A percentile compares a stretch with the other conserved stretches of the same genome.
Conservation (phyloP, 73 alveolate genomes). For the Uronychia setigera region DNA sequence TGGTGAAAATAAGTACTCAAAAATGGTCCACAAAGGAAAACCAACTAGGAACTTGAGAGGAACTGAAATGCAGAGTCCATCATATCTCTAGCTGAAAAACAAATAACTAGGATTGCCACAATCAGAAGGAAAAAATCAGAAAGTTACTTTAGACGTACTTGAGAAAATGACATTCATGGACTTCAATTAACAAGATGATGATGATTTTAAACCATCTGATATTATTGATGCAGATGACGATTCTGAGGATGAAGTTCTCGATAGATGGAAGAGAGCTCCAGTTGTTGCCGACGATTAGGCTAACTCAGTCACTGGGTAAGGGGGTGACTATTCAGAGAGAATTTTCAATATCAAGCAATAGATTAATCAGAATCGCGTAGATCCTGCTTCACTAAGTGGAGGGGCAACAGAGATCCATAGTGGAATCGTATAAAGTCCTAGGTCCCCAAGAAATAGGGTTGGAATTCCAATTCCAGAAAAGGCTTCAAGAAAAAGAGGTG, state of each 20-base stretch:
- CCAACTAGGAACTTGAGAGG: background rate
- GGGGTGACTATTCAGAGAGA: background rate
- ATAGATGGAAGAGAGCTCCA: slow-evolving; percentile 17
- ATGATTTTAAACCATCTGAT: slow-evolving; percentile 56
- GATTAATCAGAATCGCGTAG: too few relatives aligned
- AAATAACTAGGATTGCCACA: background rate
- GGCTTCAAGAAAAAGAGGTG: background rate
- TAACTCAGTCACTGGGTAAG: background rate
- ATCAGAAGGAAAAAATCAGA: slow-evolving; percentile 24
- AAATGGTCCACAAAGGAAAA: background rate
- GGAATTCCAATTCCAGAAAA: background rate
- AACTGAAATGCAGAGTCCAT: background rate
- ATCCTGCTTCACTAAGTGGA: too few relatives aligned
- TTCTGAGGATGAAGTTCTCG: slow-evolving; percentile 32
- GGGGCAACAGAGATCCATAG: too few relatives aligned
- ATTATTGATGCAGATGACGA: slow-evolving; percentile 41
- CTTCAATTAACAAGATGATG: slow-evolving; percentile 31
- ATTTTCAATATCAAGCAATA: background rate
- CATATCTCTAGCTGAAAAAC: slow-evolving; percentile 12
- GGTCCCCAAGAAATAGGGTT: too few relatives aligned
- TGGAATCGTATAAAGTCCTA: too few relatives aligned
- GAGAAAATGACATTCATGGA: slow-evolving; percentile 48
- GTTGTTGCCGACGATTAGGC: background rate
- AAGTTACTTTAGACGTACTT: slow-evolving; percentile 48
- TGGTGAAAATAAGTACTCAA: background rate